Conservation (phyloP, 192 early-diverging fungal genomes). For the Rhizophagus clarus region DNA sequence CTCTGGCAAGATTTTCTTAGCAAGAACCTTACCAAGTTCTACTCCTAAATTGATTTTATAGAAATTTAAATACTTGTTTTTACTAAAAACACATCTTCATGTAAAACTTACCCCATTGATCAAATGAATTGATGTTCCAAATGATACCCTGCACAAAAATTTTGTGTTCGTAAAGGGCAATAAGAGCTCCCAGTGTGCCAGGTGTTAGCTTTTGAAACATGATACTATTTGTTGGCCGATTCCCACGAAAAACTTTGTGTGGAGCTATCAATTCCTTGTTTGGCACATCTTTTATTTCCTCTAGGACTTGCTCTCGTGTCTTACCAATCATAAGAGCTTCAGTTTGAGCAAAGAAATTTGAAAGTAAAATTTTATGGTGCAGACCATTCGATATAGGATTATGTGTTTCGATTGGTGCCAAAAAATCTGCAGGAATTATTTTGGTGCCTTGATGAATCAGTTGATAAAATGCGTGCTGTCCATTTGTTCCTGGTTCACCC, state of each 20-base stretch:
- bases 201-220: conserved; percentile 93
- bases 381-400: conserved; percentile 85
- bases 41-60: conserved; percentile 51
- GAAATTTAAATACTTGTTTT: not conserved
- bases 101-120: conserved; percentile 72
- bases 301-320: conserved; percentile 71
- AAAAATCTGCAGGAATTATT: conserved; percentile 93
- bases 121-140: conserved; percentile 98
- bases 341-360: conserved; percentile 99
- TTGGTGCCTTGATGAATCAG: conserved; percentile 99
- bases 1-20: conserved; percentile 95
- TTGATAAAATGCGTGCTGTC: conserved; percentile 99
- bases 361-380: conserved; percentile 96
- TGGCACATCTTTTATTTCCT: conserved; percentile 70
- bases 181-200: conserved; percentile 84
- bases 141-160: conserved; percentile 98
- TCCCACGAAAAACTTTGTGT: conserved; percentile 98
- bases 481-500: conserved; percentile 99
- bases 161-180: conserved; percentile 99
- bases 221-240: conserved; percentile 97
- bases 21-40: conserved; percentile 98
- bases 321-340: conserved; percentile 98
- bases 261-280: conserved; percentile 71
- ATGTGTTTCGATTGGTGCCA: conserved; percentile 91
- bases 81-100: not conserved